Evolutionary conservation across 495 filamentous ascomycete genomes (phyloP), one percentile per base, ranked within the genome.

Genomic region (Aspergillus baeticus): DNA sequence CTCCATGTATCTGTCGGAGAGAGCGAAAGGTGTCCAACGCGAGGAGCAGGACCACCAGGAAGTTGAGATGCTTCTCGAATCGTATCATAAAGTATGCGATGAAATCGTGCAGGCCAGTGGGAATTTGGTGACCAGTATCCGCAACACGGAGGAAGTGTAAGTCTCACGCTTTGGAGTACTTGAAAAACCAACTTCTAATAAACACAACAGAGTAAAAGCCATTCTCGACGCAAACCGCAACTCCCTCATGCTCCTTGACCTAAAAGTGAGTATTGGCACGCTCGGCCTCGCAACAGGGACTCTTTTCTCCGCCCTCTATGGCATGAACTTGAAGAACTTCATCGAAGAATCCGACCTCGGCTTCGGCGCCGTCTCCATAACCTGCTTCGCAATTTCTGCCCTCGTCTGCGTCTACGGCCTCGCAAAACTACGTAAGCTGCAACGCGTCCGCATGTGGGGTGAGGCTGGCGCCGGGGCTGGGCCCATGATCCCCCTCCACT

Each of bases 301-400:
- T 46, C 91, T 98, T 65, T 83, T 96, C 66, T 94, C 94, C 23
- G 91, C 90, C n/a, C 85, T 98, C 11, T 98, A 98, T 77, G 94
- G 94, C 62, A 97, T 97, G 92, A 98, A 98, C 73, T 78, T 98
- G 59, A 95, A 96, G 67, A 98, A 98, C 71, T 98, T 98, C 71
- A 87, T 98, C 59, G 94, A 98, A 76, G 94, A 98, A 70, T 90
- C 89, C n/a, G 85, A 91, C 69, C 78, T 92, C 64, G 94, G 92
- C 10, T 97, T 98, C 69, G 76, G 79, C 23, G 84, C 81, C 39
- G 85, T 98, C 58, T 89, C 85, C 3, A 77, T 71, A 13, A 78
- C 80, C 59, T 92, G 87, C 53, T 80, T 89, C 54, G 71, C 87
- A 47, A 85, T 94, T 70, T 88, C 87, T 13, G 82, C 83, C 35